A percentile compares a stretch with the other conserved stretches of the same genome.
Evolutionary conservation across 371 early-diverging fungal genomes (phyloP).

Genomic region (Haplosporangium sp.): DNA sequence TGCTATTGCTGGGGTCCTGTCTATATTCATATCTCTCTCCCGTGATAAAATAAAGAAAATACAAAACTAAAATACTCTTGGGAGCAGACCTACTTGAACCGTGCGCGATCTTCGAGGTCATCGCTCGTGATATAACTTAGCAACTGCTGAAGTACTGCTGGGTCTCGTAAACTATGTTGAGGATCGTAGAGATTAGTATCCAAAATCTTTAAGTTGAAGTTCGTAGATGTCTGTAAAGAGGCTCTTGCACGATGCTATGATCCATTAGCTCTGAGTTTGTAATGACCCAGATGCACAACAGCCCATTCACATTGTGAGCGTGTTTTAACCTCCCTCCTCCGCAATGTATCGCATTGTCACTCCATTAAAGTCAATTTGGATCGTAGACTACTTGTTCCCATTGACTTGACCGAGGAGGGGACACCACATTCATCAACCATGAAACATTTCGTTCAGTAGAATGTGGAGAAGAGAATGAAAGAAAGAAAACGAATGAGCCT

Average conservation of each 20-base stretch:
- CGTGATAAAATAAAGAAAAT: background rate
- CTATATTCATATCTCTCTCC: background rate
- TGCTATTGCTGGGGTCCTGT: background rate
- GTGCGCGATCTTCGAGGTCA: slow-evolving; percentile 75
- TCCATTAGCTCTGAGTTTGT: background rate
- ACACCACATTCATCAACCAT: slow-evolving; percentile 1
- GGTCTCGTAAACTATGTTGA: slow-evolving; percentile 67
- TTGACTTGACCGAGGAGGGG: background rate
- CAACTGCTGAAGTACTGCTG: slow-evolving; percentile 68
- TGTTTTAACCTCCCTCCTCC: no score
- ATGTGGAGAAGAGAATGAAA: background rate
- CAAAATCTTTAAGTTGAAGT: background rate
- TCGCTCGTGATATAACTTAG: slow-evolving; percentile 72
- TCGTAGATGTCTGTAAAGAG: background rate
- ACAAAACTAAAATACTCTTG: background rate
- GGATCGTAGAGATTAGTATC: background rate
- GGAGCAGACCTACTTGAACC: slow-evolving; percentile 70
- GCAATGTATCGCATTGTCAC: no score
- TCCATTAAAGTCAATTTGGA: background rate
- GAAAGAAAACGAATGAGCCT: slow-evolving; percentile 14
- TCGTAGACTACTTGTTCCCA: slow-evolving; percentile 1
- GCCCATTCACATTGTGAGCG: background rate
- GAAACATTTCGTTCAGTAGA: background rate
- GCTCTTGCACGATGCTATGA: background rate
- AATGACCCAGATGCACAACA: no score